These are phyloP conservation scores for Arachis monticola DNA, from an alignment of 331 rosid genomes.

Conservation along the genomic window DNA sequence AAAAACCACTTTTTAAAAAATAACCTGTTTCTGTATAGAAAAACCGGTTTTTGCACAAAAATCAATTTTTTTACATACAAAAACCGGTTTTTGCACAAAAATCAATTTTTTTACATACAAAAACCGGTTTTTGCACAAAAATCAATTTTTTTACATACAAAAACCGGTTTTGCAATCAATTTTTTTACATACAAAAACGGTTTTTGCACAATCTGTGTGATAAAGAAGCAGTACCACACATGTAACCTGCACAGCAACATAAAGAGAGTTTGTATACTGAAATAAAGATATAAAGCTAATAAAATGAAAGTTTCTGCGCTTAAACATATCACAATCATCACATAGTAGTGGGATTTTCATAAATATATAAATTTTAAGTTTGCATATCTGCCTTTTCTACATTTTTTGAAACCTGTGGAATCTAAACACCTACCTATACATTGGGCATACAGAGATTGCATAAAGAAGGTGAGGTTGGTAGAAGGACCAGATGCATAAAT, in stretches of 20 bases:
- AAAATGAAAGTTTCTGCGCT: not conserved
- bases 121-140: too few relatives aligned
- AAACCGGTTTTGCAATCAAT: too few relatives aligned
- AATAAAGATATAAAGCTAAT: constrained; percentile 16
- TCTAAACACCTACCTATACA: constrained; percentile 59
- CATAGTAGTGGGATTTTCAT: constrained; percentile 23
- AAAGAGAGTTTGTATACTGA: constrained; percentile 15
- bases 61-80: too few relatives aligned
- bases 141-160: too few relatives aligned
- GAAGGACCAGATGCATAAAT: constrained; percentile 79
- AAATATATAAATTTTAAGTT: not conserved
- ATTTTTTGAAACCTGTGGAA: not conserved
- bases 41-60: too few relatives aligned
- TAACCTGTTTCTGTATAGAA: too few relatives aligned
- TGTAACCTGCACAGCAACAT: constrained; percentile 64
- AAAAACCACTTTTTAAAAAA: too few relatives aligned
- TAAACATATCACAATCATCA: constrained; percentile 12
- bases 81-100: constrained; percentile 42
- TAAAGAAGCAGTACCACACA: constrained; percentile 52
- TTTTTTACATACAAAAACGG: too few relatives aligned
- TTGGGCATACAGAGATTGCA: constrained; percentile 88
- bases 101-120: too few relatives aligned
- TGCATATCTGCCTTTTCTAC: constrained; percentile 16
- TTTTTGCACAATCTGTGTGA: constrained; percentile 57
- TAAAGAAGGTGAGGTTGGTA: constrained; percentile 74